A percentile compares a stretch with the other conserved stretches of the same genome.
Evolutionary conservation across 208 protist species (phyloP).

Genomic region (Porcisia deanei): DNA sequence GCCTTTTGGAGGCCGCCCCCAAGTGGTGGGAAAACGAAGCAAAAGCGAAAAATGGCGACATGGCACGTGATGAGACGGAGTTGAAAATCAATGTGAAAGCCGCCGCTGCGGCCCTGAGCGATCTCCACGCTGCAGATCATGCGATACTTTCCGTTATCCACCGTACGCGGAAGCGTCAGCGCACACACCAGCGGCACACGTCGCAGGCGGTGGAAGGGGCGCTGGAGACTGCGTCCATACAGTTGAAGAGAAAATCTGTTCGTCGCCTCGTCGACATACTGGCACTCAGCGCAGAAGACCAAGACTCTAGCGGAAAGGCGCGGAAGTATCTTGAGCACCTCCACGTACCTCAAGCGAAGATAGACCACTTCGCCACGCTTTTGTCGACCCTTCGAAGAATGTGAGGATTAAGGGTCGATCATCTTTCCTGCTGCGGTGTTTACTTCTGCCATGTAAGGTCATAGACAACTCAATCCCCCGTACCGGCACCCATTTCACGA

Average conservation of each 20-base stretch:
- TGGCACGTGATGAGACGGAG: conserved; percentile 7
- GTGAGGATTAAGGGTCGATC: background rate
- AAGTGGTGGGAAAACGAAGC: conserved; percentile 10
- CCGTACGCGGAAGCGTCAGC: conserved; percentile 22
- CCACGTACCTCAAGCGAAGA: conserved; percentile 5
- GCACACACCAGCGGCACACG: background rate
- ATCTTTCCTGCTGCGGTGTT: background rate
- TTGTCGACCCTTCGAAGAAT: background rate
- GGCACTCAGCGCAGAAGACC: background rate
- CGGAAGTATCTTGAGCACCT: conserved; percentile 11
- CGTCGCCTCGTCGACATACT: conserved; percentile 15
- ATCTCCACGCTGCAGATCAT: conserved; percentile 6
- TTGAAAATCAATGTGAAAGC: conserved; percentile 20
- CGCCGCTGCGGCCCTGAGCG: conserved; percentile 6
- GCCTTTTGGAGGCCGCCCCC: conserved; percentile 14
- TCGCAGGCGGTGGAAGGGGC: conserved; percentile 10
- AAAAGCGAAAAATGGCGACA: background rate
- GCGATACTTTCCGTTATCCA: conserved; percentile 26
- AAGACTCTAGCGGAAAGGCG: conserved; percentile 6
- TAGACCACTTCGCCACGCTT: conserved; percentile 1
- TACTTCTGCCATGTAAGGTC: too few relatives aligned
- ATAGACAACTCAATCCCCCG: too few relatives aligned
- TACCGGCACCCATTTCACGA: too few relatives aligned
- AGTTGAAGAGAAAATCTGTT: conserved; percentile 13
- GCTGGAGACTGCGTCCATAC: conserved; percentile 9